phyloP scores from a whole-genome alignment of 1,284 basidiomycete genomes.

The Amylostereum chailletii region DNA sequence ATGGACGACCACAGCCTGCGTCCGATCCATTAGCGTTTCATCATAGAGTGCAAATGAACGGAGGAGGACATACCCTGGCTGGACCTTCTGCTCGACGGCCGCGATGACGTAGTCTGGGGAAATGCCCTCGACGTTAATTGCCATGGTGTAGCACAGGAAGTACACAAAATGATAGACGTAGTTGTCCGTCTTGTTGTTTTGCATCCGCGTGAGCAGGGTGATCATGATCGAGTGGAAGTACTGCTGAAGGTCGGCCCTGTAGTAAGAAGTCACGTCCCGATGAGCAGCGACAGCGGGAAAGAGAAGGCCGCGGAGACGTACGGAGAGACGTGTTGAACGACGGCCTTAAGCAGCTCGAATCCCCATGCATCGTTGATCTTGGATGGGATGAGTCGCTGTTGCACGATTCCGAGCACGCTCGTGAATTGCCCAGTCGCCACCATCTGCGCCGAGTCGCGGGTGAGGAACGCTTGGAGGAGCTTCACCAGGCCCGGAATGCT shows the following conservation, averaged over 20 bases:
- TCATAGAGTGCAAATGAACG: not conserved
- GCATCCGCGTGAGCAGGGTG: conserved; percentile 79
- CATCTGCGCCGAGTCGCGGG: conserved; percentile 64
- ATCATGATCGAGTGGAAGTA: conserved; percentile 78
- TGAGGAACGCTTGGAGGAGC: conserved; percentile 80
- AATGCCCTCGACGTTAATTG: conserved; percentile 66
- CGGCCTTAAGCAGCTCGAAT: conserved; percentile 80
- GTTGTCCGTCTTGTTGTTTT: conserved; percentile 84
- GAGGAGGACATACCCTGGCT: conserved; percentile 59
- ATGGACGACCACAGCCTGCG: conserved; percentile 81
- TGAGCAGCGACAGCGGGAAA: not conserved
- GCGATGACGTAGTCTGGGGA: conserved; percentile 73
- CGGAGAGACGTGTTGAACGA: conserved; percentile 69
- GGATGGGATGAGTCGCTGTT: conserved; percentile 82
- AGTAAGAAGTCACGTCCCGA: not conserved
- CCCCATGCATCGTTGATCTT: conserved; percentile 89
- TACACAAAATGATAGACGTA: conserved; percentile 80
- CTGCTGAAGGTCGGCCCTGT: conserved; percentile 56
- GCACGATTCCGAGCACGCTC: conserved; percentile 83
- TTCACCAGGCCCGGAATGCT: conserved; percentile 92
- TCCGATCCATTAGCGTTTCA: conserved; percentile 2
- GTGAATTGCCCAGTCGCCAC: conserved; percentile 69
- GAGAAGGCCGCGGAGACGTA: conserved; percentile 31
- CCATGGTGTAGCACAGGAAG: conserved; percentile 72
- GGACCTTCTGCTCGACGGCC: conserved; percentile 70